phyloP scores from a whole-genome alignment of 768 basidiomycete genomes.

The Chalciporus pseudorubinellus region DNA sequence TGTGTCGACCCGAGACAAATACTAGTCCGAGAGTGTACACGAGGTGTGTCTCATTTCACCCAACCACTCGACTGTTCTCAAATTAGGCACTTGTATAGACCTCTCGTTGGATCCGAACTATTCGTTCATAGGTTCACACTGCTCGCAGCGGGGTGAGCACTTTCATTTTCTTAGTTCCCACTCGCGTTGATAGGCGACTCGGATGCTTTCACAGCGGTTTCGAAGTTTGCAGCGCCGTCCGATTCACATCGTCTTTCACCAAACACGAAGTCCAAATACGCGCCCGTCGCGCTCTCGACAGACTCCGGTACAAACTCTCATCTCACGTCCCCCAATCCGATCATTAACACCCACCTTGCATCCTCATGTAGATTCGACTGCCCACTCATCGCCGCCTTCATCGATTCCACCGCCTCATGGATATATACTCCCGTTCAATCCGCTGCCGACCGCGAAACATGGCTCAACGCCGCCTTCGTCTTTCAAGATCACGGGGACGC shows the following conservation, averaged over 20 bases:
- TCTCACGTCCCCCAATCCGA: too few relatives aligned
- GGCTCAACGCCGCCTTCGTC: slow-evolving; percentile 5
- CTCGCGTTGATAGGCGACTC: too few relatives aligned
- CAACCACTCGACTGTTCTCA: neutral
- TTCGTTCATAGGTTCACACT: slow-evolving; percentile 2
- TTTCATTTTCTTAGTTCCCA: too few relatives aligned
- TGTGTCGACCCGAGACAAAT: neutral
- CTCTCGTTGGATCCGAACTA: slow-evolving; percentile 14
- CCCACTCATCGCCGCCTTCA: slow-evolving; percentile 14
- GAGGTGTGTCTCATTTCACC: neutral
- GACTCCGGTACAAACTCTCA: slow-evolving; percentile 13
- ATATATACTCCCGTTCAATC: slow-evolving; percentile 2
- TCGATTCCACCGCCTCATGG: slow-evolving; percentile 5
- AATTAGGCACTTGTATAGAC: neutral
- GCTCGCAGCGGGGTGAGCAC: too few relatives aligned
- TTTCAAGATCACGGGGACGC: neutral
- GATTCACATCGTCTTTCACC: slow-evolving; percentile 2
- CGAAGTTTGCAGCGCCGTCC: slow-evolving; percentile 12
- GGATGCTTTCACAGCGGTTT: neutral
- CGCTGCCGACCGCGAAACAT: neutral
- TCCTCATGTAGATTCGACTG: slow-evolving; percentile 5
- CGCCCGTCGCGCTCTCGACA: slow-evolving; percentile 8
- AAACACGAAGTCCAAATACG: slow-evolving; percentile 1
- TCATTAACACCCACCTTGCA: too few relatives aligned
- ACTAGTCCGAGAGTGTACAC: neutral